phyloP scores from a whole-genome alignment of 345 rosid genomes.

The Jatropha curcas region DNA sequence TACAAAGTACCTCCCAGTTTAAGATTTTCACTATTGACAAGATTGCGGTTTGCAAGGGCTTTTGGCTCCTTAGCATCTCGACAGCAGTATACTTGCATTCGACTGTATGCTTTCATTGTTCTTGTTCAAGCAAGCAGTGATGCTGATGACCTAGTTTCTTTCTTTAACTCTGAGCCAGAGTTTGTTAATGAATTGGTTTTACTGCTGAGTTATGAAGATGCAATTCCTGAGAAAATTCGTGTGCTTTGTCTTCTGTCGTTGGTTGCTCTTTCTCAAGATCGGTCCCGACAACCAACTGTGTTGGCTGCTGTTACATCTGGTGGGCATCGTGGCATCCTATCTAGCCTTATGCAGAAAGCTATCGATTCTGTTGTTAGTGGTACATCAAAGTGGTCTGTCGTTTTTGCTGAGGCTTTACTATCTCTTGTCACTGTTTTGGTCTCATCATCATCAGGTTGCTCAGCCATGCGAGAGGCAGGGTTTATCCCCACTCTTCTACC shows the following conservation, averaged over 20 bases:
- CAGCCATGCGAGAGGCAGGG: conserved; percentile 96
- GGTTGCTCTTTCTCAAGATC: conserved; percentile 93
- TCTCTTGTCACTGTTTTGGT: conserved; percentile 90
- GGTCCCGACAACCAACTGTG: conserved; percentile 80
- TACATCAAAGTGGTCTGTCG: conserved; percentile 74
- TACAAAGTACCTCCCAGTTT: conserved; percentile 75
- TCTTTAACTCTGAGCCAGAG: conserved; percentile 91
- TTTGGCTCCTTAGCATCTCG: conserved; percentile 73
- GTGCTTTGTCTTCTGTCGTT: conserved; percentile 71
- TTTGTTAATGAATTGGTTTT: conserved; percentile 85
- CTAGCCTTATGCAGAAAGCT: conserved; percentile 89
- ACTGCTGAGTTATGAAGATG: conserved; percentile 74
- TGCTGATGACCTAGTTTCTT: conserved; percentile 73
- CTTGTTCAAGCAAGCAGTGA: conserved; percentile 87
- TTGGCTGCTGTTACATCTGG: conserved; percentile 90
- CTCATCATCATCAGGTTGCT: conserved; percentile 86
- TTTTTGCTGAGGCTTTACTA: conserved; percentile 82
- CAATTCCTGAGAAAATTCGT: conserved; percentile 84
- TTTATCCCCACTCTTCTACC: conserved; percentile 89
- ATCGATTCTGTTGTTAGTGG: conserved; percentile 73
- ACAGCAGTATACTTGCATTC: conserved; percentile 88
- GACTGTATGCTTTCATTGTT: conserved; percentile 86
- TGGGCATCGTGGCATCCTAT: conserved; percentile 83
- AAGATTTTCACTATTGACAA: conserved; percentile 78
- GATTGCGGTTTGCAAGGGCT: conserved; percentile 90